Percentiles rank a stretch among this genome's conserved stretches.
phyloP scores from a whole-genome alignment of 2,329 filamentous ascomycete species.

The Madurella fahalii region DNA sequence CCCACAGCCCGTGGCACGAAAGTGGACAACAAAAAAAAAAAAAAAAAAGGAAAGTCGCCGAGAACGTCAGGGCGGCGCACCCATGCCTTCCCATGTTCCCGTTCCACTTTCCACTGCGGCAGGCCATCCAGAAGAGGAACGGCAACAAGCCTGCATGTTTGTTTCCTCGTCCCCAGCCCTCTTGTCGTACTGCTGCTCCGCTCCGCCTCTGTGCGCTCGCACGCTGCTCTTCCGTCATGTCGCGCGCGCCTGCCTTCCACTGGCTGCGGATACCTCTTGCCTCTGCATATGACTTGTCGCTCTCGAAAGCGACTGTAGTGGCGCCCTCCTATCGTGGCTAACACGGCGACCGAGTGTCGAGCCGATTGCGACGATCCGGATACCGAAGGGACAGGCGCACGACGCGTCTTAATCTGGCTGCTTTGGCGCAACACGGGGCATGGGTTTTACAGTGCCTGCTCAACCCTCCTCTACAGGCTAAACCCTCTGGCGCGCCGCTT shows the following conservation, averaged over 20 bases:
- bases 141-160: too few relatives aligned
- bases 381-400: background rate
- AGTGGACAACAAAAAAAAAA: background rate
- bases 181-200: too few relatives aligned
- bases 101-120: too few relatives aligned
- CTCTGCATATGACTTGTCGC: background rate
- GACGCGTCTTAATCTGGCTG: background rate
- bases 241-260: too few relatives aligned
- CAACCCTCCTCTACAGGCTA: slow-evolving; percentile 9
- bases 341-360: background rate
- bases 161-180: too few relatives aligned
- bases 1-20: background rate
- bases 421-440: background rate
- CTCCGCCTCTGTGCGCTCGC: too few relatives aligned
- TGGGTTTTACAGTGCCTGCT: slow-evolving; percentile 1
- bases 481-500: background rate
- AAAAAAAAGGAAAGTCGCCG: background rate
- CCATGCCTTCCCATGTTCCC: background rate
- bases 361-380: background rate
- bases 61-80: background rate
- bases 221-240: too few relatives aligned
- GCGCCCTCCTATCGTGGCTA: background rate
- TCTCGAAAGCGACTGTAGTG: background rate
- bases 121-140: too few relatives aligned
- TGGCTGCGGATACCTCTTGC: too few relatives aligned